Conservation (phyloP, 2,329 filamentous ascomycete species). For the Monascus ruber region DNA sequence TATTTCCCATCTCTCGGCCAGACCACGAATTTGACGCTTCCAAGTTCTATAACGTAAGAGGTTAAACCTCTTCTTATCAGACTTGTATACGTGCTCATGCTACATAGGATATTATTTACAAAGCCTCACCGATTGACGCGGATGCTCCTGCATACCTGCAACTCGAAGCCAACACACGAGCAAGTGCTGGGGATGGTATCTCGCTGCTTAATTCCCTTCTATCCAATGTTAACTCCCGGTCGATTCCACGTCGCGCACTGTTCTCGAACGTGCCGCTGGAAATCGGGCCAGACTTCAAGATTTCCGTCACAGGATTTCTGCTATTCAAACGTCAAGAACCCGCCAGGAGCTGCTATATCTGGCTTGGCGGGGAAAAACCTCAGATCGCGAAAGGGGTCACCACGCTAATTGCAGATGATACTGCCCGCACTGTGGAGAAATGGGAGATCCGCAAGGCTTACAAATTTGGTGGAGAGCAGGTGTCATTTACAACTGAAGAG, state of each 20-base stretch:
- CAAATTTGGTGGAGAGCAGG: conserved; percentile 85
- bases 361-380: conserved; percentile 71
- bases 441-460: conserved; percentile 80
- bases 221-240: conserved; percentile 82
- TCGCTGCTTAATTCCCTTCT: conserved; percentile 68
- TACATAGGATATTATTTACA: conserved; percentile 76
- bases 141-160: conserved; percentile 50
- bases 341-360: conserved; percentile 75
- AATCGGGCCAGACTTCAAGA: conserved; percentile 69
- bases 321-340: conserved; percentile 74
- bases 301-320: conserved; percentile 89
- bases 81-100: conserved; percentile 9
- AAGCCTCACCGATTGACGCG: conserved; percentile 56
- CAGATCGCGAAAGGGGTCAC: conserved; percentile 69
- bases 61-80: neutral
- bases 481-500: conserved; percentile 78
- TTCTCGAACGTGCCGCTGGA: conserved; percentile 85
- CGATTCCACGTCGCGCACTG: conserved; percentile 70
- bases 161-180: conserved; percentile 41
- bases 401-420: conserved; percentile 65
- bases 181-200: conserved; percentile 63
- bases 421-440: conserved; percentile 64
- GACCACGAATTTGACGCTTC: conserved; percentile 64
- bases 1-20: conserved; percentile 73
- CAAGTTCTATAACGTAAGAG: conserved; percentile 78